phyloP scores from a whole-genome alignment of 208 protist genomes.

The Tritrichomonas foetus region DNA sequence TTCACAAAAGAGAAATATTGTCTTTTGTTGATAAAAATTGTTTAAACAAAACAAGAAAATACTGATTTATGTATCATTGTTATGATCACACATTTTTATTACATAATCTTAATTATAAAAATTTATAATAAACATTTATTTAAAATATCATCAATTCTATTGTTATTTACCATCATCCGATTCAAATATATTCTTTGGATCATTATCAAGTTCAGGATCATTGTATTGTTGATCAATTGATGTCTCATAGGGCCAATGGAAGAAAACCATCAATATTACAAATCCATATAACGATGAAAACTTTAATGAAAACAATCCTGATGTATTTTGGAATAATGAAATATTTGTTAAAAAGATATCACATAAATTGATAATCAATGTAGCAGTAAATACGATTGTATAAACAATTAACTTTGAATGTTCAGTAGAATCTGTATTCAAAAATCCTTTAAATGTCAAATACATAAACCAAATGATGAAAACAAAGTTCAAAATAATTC shows the following conservation, averaged over 20 bases:
- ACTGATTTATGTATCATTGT: no score
- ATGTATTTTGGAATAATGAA: not conserved
- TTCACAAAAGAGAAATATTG: no score
- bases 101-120: no score
- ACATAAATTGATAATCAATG: not conserved
- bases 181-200: no score
- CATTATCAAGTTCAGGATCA: not conserved
- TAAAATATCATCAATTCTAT: no score
- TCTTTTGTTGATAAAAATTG: no score
- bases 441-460: not conserved
- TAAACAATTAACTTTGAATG: not conserved
- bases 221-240: constrained; percentile 28
- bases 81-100: no score
- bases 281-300: not conserved
- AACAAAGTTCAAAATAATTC: not conserved
- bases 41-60: no score
- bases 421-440: not conserved
- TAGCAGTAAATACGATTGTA: not conserved
- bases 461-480: not conserved
- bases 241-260: constrained; percentile 27
- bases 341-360: not conserved
- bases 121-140: no score
- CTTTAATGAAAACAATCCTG: not conserved
- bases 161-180: no score
- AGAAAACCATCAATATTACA: not conserved